A percentile compares a stretch with the other conserved stretches of the same genome.
These are phyloP conservation scores for Verticillium tricorpus DNA, from an alignment of 2,329 filamentous ascomycete species.

Conservation along the genomic window DNA sequence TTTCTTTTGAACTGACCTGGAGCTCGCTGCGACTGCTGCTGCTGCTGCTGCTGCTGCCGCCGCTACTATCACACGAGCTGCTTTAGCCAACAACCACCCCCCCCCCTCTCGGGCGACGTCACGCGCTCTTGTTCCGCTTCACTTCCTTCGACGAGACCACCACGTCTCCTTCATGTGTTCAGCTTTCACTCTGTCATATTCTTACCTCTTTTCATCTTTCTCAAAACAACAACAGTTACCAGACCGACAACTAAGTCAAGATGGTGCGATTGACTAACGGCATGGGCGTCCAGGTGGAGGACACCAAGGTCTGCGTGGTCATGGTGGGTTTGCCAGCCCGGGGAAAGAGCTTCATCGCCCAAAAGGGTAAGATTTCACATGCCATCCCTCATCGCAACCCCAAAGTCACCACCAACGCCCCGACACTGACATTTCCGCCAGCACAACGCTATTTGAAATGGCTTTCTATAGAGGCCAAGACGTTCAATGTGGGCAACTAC, in stretches of 20 bases:
- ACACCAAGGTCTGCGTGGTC: slow-evolving; percentile 94
- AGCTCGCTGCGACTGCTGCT: not conserved
- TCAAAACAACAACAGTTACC: slow-evolving; percentile 5
- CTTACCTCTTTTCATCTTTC: slow-evolving; percentile 1
- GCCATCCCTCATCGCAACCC: not conserved
- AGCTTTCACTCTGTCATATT: slow-evolving; percentile 1
- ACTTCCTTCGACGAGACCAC: not conserved
- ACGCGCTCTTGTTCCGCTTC: not conserved
- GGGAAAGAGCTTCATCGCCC: slow-evolving; percentile 95
- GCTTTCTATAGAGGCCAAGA: slow-evolving; percentile 89
- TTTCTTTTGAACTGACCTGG: not conserved
- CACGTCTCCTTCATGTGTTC: slow-evolving; percentile 5
- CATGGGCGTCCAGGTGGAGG: slow-evolving; percentile 80
- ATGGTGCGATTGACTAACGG: slow-evolving; percentile 56
- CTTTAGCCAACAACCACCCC: not conserved
- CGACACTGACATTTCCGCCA: slow-evolving; percentile 28
- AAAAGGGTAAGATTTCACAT: slow-evolving; percentile 66
- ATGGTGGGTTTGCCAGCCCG: slow-evolving; percentile 96
- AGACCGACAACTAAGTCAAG: slow-evolving; percentile 11
- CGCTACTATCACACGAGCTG: not conserved
- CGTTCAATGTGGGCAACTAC: slow-evolving; percentile 97
- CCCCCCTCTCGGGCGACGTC: not conserved
- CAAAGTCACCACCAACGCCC: slow-evolving; percentile 14
- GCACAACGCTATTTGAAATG: slow-evolving; percentile 92
- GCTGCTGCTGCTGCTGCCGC: not conserved